Evolutionary conservation across 2,329 filamentous ascomycete genomes (phyloP).

Genomic region (Epichloe amarillans): DNA sequence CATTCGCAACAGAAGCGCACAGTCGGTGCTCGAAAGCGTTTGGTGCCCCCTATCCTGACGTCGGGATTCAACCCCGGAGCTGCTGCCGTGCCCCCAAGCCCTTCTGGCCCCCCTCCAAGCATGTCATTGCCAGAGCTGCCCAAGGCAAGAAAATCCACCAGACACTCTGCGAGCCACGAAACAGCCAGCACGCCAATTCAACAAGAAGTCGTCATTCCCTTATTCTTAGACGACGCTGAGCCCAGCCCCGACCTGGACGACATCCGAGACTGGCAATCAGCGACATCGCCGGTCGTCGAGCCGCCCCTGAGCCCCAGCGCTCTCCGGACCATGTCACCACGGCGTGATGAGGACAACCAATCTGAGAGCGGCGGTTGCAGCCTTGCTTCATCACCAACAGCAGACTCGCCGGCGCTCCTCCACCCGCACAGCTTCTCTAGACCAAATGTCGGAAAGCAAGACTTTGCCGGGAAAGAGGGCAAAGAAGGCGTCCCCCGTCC

Average conservation of each 20-base stretch:
- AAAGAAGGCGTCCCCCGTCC: conserved; percentile 18
- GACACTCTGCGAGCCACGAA: conserved; percentile 1
- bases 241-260: conserved; percentile 26
- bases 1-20: neutral
- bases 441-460: neutral
- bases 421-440: conserved; percentile 3
- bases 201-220: conserved; percentile 8
- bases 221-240: conserved; percentile 20
- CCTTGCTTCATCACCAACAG: conserved; percentile 5
- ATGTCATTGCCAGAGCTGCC: conserved; percentile 4
- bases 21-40: neutral
- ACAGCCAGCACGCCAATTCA: conserved; percentile 11
- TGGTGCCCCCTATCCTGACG: neutral
- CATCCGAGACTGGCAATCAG: conserved; percentile 21
- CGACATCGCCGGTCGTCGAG: conserved; percentile 4
- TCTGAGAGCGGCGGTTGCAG: neutral
- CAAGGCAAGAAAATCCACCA: neutral
- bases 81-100: neutral
- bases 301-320: neutral
- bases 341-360: neutral
- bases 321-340: neutral
- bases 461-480: conserved; percentile 1
- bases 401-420: conserved; percentile 7
- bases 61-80: neutral
- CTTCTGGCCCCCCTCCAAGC: conserved; percentile 3